Percentiles rank a stretch among this genome's conserved stretches.
phyloP scores from a whole-genome alignment of 495 filamentous ascomycete species.

The Lindgomyces ingoldianus region DNA sequence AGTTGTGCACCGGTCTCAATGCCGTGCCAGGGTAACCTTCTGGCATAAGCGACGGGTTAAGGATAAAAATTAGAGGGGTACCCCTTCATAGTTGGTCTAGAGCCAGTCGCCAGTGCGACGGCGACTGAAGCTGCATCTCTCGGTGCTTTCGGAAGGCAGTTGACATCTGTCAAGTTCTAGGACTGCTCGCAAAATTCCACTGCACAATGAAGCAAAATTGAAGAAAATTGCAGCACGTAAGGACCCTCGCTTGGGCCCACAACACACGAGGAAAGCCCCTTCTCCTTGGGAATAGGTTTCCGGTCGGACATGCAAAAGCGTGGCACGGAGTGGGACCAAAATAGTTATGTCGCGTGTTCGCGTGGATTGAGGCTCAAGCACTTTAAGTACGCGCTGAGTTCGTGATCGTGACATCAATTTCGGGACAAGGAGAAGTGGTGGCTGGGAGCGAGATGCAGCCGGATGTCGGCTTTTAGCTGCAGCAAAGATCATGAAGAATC shows the following conservation, averaged over 20 bases:
- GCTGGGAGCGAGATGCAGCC: slow-evolving; percentile 11
- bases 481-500: slow-evolving; percentile 3
- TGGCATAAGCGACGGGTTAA: slow-evolving; percentile 4
- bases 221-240: background rate
- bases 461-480: slow-evolving; percentile 28
- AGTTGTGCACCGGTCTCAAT: slow-evolving; percentile 1
- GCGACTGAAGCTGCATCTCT: background rate
- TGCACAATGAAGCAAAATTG: slow-evolving; percentile 1
- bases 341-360: slow-evolving; percentile 21
- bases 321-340: slow-evolving; percentile 13
- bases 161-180: slow-evolving; percentile 11
- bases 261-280: slow-evolving; percentile 17
- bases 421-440: background rate
- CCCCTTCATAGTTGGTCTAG: background rate
- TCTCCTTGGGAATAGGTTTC: slow-evolving; percentile 6
- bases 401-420: slow-evolving; percentile 18
- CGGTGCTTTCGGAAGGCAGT: background rate
- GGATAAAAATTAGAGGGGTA: background rate
- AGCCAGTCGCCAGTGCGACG: slow-evolving; percentile 9
- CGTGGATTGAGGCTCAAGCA: slow-evolving; percentile 28
- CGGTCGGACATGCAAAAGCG: background rate
- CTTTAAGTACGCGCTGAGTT: slow-evolving; percentile 18
- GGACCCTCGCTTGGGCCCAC: background rate
- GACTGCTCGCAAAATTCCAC: background rate
- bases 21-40: slow-evolving; percentile 10